phyloP scores from a whole-genome alignment of 2,329 filamentous ascomycete species.

The Emergomyces orientalis region DNA sequence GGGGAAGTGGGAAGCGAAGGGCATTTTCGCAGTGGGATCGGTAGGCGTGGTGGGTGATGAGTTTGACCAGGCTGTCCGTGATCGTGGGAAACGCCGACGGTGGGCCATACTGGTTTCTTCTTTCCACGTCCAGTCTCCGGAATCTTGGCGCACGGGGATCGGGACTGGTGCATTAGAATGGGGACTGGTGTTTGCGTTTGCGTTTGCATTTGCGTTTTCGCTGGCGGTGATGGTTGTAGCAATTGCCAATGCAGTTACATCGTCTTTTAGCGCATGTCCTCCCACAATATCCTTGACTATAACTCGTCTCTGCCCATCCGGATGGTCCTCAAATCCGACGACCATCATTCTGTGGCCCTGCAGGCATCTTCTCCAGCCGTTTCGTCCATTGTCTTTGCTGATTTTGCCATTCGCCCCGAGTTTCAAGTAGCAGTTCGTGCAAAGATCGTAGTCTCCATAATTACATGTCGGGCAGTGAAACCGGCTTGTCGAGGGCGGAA shows the following conservation, averaged over 20 bases:
- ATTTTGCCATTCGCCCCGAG: constrained; percentile 57
- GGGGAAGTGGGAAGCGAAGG: constrained; percentile 45
- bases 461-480: constrained; percentile 75
- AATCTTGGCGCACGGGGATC: constrained; percentile 13
- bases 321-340: constrained; percentile 62
- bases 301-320: constrained; percentile 57
- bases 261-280: constrained; percentile 58
- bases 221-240: not conserved
- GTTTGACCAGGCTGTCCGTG: constrained; percentile 10
- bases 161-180: constrained; percentile 17
- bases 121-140: constrained; percentile 36
- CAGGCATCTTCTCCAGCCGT: constrained; percentile 75
- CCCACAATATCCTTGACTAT: constrained; percentile 68
- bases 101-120: constrained; percentile 23
- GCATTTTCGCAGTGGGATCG: constrained; percentile 15
- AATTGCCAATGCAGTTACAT: constrained; percentile 26
- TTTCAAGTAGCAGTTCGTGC: constrained; percentile 63
- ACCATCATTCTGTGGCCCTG: constrained; percentile 76
- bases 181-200: constrained; percentile 21
- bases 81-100: constrained; percentile 13
- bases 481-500: constrained; percentile 58
- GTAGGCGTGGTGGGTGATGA: constrained; percentile 47
- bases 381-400: constrained; percentile 62
- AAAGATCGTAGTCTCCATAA: constrained; percentile 80
- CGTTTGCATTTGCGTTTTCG: constrained; percentile 17